Conservation (phyloP, 768 basidiomycete species). For the Cystobasidiopsis lactophilus region DNA sequence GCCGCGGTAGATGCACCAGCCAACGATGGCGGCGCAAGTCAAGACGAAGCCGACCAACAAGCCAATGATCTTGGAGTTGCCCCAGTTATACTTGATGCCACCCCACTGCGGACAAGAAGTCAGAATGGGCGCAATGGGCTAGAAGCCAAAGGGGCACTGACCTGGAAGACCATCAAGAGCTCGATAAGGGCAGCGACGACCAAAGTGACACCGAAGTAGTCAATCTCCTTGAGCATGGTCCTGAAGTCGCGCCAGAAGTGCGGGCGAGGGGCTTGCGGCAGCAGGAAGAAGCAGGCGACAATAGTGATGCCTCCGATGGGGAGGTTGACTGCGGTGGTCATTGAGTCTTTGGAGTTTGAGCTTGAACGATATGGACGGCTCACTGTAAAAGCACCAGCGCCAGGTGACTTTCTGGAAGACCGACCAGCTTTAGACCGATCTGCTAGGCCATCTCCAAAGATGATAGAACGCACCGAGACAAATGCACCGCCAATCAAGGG, state of each 20-base stretch:
- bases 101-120: slow-evolving; percentile 1
- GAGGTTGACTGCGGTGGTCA: background rate
- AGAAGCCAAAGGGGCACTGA: background rate
- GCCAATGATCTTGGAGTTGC: background rate
- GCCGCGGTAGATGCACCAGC: background rate
- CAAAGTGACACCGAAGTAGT: background rate
- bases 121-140: background rate
- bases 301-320: slow-evolving; percentile 2
- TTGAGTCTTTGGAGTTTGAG: too few relatives aligned
- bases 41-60: background rate
- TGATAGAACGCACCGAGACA: background rate
- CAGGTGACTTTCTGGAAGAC: background rate
- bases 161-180: slow-evolving; percentile 1
- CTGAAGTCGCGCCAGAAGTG: background rate
- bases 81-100: slow-evolving; percentile 3
- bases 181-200: background rate
- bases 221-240: background rate
- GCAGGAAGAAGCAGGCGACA: slow-evolving; percentile 4
- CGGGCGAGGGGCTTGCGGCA: background rate
- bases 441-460: background rate
- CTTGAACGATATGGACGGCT: too few relatives aligned
- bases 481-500: background rate
- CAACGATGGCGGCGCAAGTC: background rate
- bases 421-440: background rate
- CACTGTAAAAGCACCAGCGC: background rate